Conservation (phyloP, 176 grass and related monocot species). For the Coix lacrymajobi region DNA sequence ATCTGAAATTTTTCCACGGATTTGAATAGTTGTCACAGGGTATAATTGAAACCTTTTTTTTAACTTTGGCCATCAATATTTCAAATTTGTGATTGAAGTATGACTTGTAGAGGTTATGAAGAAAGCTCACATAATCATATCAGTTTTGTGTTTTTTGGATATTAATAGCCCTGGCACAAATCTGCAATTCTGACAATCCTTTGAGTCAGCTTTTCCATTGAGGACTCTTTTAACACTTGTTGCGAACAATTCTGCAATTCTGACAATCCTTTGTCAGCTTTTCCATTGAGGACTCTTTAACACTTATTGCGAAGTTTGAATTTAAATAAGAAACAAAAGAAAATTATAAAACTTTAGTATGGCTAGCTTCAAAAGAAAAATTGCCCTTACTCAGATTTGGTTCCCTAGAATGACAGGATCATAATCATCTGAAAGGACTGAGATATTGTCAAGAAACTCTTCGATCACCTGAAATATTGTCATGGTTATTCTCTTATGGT, state of each 20-base stretch:
- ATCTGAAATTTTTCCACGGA: background rate
- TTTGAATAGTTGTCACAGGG: background rate
- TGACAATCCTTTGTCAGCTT: background rate
- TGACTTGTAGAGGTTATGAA: background rate
- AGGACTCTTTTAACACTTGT: background rate
- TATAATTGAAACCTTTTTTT: background rate
- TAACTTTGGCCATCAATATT: background rate
- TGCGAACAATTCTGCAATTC: background rate
- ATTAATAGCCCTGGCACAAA: background rate
- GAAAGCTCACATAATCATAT: background rate
- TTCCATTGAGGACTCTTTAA: background rate
- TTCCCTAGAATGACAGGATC: background rate
- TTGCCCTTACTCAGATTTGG: background rate
- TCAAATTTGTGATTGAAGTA: background rate
- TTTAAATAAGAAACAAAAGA: background rate
- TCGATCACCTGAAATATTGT: background rate
- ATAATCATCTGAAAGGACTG: background rate
- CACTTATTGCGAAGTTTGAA: background rate
- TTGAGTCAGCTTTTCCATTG: background rate
- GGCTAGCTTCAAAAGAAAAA: background rate
- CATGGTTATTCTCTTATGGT: slow-evolving; percentile 1
- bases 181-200: background rate
- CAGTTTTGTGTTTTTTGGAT: background rate
- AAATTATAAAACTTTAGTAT: background rate
- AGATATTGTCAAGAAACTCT: too few species aligned